Evolutionary conservation across 208 protist species (phyloP).

Genomic region (Borovskyia barvae): DNA sequence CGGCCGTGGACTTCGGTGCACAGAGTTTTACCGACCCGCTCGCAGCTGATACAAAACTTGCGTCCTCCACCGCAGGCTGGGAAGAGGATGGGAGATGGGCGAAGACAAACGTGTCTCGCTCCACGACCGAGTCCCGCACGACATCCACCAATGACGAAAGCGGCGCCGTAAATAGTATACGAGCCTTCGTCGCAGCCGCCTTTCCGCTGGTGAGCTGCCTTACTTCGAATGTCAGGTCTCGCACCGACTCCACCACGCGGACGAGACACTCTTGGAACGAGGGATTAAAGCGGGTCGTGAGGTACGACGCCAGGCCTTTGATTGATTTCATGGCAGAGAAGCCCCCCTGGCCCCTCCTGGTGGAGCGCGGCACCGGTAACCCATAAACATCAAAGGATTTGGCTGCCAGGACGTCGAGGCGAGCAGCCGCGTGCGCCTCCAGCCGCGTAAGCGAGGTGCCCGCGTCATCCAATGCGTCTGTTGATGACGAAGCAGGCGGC

Average conservation of each 20-base stretch:
- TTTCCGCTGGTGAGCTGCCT: slow-evolving; percentile 5
- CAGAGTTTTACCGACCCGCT: background rate
- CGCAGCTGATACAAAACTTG: background rate
- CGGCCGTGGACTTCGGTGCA: background rate
- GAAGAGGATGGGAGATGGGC: slow-evolving; percentile 27
- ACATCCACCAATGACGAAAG: slow-evolving; percentile 46
- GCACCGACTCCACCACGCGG: slow-evolving; percentile 22
- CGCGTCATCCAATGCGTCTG: background rate
- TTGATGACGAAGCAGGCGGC: too few relatives aligned
- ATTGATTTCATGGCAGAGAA: slow-evolving; percentile 27
- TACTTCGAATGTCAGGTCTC: slow-evolving; percentile 44
- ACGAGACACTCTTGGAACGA: slow-evolving; percentile 53
- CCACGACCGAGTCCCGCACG: slow-evolving; percentile 36
- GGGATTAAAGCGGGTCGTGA: slow-evolving; percentile 40
- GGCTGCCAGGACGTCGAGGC: slow-evolving; percentile 26
- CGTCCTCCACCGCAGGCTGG: slow-evolving; percentile 1
- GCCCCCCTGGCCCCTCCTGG: slow-evolving; percentile 1
- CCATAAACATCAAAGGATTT: slow-evolving; percentile 43
- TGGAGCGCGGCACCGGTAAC: slow-evolving; percentile 13
- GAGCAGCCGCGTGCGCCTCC: slow-evolving; percentile 35
- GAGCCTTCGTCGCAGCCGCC: background rate
- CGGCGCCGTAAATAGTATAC: slow-evolving; percentile 27
- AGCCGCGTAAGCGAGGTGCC: slow-evolving; percentile 16
- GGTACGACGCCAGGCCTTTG: slow-evolving; percentile 32
- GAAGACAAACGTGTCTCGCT: slow-evolving; percentile 48